Evolutionary conservation across 2,329 filamentous ascomycete genomes (phyloP).

Genomic region (Cladosporium sp.): DNA sequence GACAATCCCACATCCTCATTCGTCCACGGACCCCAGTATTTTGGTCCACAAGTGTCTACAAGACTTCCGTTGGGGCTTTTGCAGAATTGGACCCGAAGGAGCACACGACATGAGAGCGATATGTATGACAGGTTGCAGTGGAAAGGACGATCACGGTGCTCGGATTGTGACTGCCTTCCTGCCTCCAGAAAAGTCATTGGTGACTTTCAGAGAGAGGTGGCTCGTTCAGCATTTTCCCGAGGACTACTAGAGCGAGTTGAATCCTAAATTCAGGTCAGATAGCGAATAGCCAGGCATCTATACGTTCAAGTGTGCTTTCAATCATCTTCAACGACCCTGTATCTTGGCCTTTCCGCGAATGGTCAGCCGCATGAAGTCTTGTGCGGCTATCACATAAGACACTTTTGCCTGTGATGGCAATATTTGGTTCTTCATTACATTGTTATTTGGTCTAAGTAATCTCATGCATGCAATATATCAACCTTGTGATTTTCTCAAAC

Average conservation of each 20-base stretch:
- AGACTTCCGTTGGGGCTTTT: neutral
- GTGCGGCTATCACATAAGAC: neutral
- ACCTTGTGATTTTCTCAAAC: neutral
- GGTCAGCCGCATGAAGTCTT: neutral
- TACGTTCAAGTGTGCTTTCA: neutral
- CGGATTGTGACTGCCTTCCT: neutral
- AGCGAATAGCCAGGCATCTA: neutral
- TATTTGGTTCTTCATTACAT: neutral
- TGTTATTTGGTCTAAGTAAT: neutral
- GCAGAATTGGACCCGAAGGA: neutral
- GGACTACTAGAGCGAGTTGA: neutral
- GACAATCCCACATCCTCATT: neutral
- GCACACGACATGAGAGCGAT: neutral
- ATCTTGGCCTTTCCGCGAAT: neutral
- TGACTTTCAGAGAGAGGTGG: neutral
- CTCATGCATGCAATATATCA: neutral
- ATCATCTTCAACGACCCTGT: neutral
- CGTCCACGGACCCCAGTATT: too few relatives aligned
- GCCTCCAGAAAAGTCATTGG: neutral
- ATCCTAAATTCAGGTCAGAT: neutral
- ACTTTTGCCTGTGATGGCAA: neutral
- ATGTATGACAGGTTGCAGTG: neutral
- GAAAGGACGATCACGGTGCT: neutral
- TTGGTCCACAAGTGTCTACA: neutral
- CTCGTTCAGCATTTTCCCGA: neutral